These are phyloP conservation scores for Actinomucor elegans DNA, from an alignment of 371 early-diverging fungal species.

Conservation along the genomic window DNA sequence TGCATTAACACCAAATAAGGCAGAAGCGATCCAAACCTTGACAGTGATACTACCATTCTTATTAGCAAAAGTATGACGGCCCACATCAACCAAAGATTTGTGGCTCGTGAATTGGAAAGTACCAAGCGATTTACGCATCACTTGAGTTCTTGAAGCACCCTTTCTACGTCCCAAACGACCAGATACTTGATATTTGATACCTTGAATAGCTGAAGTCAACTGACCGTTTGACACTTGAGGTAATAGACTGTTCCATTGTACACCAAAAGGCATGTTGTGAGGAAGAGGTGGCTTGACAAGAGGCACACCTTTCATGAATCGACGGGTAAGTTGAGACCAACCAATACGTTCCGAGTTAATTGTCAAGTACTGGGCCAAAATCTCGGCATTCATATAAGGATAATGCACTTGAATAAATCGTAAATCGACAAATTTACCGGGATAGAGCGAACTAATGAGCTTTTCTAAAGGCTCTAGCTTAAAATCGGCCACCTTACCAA, in stretches of 20 bases:
- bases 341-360: constrained; percentile 39
- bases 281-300: constrained; percentile 53
- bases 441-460: constrained; percentile 39
- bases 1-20: constrained; percentile 52
- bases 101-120: constrained; percentile 54
- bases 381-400: constrained; percentile 56
- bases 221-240: constrained; percentile 46
- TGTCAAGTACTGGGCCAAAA: constrained; percentile 52
- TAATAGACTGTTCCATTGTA: constrained; percentile 48
- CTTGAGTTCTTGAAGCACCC: constrained; percentile 44
- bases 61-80: constrained; percentile 53
- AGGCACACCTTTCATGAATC: constrained; percentile 45
- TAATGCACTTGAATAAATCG: constrained; percentile 43
- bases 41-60: constrained; percentile 56
- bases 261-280: constrained; percentile 47
- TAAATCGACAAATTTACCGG: constrained; percentile 48
- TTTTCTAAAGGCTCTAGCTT: constrained; percentile 47
- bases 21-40: constrained; percentile 54
- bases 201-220: constrained; percentile 50
- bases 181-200: constrained; percentile 52
- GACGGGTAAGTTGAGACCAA: constrained; percentile 44
- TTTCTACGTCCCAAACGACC: constrained; percentile 51
- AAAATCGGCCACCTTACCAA: constrained; percentile 29
- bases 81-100: constrained; percentile 49
- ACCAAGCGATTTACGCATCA: constrained; percentile 48